phyloP scores from a whole-genome alignment of 2,329 filamentous ascomycete genomes.

The Aspergillus sp. region DNA sequence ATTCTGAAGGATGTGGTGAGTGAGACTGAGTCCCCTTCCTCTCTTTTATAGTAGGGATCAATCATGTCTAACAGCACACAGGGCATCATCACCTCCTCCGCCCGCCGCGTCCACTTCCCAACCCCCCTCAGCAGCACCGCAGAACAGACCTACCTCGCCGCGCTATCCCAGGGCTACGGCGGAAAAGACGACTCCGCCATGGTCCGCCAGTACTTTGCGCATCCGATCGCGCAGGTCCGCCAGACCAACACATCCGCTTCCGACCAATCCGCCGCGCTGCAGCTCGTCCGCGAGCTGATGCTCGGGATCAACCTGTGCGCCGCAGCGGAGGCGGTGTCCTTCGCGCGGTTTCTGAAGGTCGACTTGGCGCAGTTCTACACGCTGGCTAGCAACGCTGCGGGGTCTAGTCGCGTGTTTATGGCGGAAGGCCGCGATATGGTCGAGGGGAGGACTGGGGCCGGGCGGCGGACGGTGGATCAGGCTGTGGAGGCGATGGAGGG shows the following conservation, averaged over 20 bases:
- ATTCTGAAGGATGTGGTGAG: constrained; percentile 49
- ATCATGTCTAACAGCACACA: constrained; percentile 16
- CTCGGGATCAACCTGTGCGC: constrained; percentile 41
- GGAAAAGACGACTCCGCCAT: constrained; percentile 47
- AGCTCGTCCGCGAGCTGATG: constrained; percentile 37
- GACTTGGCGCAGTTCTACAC: constrained; percentile 38
- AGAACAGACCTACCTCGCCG: constrained; percentile 56
- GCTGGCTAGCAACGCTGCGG: constrained; percentile 40
- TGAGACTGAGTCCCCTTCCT: too few species aligned
- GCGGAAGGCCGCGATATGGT: constrained; percentile 30
- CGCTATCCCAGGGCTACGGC: constrained; percentile 48
- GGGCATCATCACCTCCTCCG: constrained; percentile 59
- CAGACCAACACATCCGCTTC: constrained; percentile 21
- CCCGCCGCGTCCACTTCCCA: constrained; percentile 49
- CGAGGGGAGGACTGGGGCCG: constrained; percentile 18
- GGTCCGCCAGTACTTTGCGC: constrained; percentile 43
- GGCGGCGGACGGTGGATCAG: constrained; percentile 28
- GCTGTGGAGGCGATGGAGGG: constrained; percentile 30
- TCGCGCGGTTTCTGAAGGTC: constrained; percentile 37
- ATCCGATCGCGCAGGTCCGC: constrained; percentile 34
- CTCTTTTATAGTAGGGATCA: neutral
- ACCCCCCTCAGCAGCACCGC: constrained; percentile 53
- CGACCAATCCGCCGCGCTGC: constrained; percentile 25
- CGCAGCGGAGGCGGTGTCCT: constrained; percentile 40
- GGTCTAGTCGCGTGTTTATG: constrained; percentile 38